Percentiles rank a stretch among this genome's conserved stretches.
These are phyloP conservation scores for Chamaecrista fasciculata DNA, from an alignment of 306 rosid species.

Conservation along the genomic window DNA sequence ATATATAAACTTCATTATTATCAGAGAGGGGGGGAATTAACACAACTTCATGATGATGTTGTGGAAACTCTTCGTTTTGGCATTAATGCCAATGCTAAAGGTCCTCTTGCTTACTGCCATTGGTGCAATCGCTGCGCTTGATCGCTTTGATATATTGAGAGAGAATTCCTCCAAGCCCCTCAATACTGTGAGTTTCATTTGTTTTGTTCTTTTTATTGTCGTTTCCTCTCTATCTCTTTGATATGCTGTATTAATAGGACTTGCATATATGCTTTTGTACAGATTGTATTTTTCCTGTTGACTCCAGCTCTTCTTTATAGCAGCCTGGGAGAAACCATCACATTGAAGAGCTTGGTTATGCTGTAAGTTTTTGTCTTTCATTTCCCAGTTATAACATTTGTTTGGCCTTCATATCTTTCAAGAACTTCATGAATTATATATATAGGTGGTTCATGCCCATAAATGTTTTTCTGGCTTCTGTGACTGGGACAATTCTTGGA, in stretches of 20 bases:
- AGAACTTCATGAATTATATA: neutral
- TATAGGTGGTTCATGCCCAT: conserved; percentile 51
- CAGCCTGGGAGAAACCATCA: conserved; percentile 26
- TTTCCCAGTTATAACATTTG: neutral
- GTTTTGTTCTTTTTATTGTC: no score
- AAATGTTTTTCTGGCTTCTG: conserved; percentile 30
- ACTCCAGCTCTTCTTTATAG: conserved; percentile 36
- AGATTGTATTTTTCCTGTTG: conserved; percentile 39
- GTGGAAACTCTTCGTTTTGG: no score
- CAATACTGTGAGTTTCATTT: neutral
- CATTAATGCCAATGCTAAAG: no score
- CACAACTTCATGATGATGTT: no score
- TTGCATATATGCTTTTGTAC: no score
- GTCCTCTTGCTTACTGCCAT: no score
- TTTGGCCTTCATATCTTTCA: neutral
- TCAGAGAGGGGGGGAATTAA: neutral
- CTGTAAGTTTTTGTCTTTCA: conserved; percentile 32
- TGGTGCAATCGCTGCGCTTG: no score
- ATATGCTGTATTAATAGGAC: no score
- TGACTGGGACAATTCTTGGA: conserved; percentile 36
- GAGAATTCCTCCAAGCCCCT: no score
- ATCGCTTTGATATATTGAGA: no score
- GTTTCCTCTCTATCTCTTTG: neutral
- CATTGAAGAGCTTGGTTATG: conserved; percentile 19
- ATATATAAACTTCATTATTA: neutral